Base-by-base conservation (phyloP, 768 basidiomycete species). In the Cubamyces lactineus region DNA sequence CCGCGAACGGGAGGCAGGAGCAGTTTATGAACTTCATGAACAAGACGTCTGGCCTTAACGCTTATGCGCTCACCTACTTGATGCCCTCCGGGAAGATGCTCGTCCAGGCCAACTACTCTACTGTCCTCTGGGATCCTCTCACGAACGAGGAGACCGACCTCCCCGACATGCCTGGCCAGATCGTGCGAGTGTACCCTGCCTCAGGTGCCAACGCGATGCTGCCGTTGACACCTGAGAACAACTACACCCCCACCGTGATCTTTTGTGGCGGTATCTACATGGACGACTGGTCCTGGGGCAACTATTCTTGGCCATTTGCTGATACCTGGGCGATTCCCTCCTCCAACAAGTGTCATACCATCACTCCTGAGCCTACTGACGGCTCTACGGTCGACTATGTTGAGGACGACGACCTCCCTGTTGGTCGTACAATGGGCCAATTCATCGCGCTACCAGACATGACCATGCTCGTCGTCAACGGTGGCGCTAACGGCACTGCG, bases 261-360 rank as follows among this genome's bases (percentile, higher is more conserved):
- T 96, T 98, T 76, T 98, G 96, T 66, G 96, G 96, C 53, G 96
- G 96, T 24, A 84, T 85, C 9, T 81, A 89, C 72, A 88, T 96
- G 83, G 78, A 86, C 3, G 87, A 85, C 15, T 78, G 80, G 8
- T 78, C 78, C 47, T 96, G 87, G 78, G 93, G 93, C 51, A 83
- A 92, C 73, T 94, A 93, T 69, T 79, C 85, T 2, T 84, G 76
- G 72, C 90, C 92, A 6, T 82, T 78, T 62, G 84, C 85, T 72
- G 84, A 94, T 74, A 91, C 90, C 1, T 92, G 85, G 85, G 75
- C 82, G 1, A 81, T 85, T 64, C 88, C 88, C 1, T 83, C 91
- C 1, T 89, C 88, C 3, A 65, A 72, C 17, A 88, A 91, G 69
- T 93, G 91, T 72, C 91, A 91, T 61, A 82, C 89, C 28, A 88